phyloP scores from a whole-genome alignment of 768 basidiomycete species.

The Tulasnella sp. region DNA sequence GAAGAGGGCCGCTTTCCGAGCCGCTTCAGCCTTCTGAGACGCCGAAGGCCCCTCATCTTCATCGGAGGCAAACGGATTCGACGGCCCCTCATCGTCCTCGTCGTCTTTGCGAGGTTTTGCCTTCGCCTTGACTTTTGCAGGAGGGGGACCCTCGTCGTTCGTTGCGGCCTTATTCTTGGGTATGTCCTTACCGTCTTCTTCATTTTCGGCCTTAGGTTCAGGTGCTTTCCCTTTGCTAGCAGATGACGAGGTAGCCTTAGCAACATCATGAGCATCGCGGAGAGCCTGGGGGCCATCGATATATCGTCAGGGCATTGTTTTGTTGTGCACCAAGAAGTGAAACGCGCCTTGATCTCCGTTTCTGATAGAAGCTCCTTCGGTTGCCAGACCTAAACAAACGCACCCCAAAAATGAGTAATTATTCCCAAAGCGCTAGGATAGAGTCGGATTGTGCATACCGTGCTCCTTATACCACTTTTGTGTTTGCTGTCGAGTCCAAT shows the following conservation, averaged over 20 bases:
- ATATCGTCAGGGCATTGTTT: background rate
- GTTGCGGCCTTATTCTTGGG: constrained; percentile 13
- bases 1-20: background rate
- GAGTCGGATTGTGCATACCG: constrained; percentile 44
- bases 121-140: background rate
- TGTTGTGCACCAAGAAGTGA: background rate
- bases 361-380: constrained; percentile 56
- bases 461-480: constrained; percentile 65
- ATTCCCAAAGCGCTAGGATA: background rate
- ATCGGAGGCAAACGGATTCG: constrained; percentile 55
- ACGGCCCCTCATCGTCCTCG: constrained; percentile 40
- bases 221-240: constrained; percentile 21
- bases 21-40: constrained; percentile 2
- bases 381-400: constrained; percentile 52
- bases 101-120: constrained; percentile 48
- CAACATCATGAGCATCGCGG: constrained; percentile 56
- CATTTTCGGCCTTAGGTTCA: constrained; percentile 34
- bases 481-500: constrained; percentile 75
- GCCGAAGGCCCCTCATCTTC: constrained; percentile 34
- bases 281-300: constrained; percentile 46
- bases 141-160: background rate
- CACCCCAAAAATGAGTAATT: background rate
- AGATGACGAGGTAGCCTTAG: background rate
- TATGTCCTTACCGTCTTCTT: constrained; percentile 37
- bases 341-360: constrained; percentile 57